Percentiles rank a stretch among this genome's conserved stretches.
phyloP scores from a whole-genome alignment of 202 grass and related monocot species.

The Zizania palustris region DNA sequence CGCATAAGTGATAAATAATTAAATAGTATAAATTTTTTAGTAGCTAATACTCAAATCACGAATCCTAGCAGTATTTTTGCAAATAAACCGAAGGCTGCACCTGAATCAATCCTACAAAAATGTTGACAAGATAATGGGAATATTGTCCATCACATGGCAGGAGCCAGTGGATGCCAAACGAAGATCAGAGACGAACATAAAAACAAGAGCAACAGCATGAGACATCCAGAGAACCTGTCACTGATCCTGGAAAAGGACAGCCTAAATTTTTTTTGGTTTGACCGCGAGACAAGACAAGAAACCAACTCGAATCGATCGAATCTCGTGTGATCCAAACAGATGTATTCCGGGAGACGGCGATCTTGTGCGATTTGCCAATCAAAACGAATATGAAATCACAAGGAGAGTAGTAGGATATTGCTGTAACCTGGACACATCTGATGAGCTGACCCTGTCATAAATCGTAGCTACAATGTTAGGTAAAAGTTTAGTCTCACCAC shows the following conservation, averaged over 20 bases:
- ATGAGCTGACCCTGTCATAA: constrained; percentile 4
- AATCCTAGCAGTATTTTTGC: no score
- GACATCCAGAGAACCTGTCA: constrained; percentile 33
- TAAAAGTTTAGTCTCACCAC: no score
- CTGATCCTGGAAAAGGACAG: background rate
- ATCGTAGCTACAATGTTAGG: no score
- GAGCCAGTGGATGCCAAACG: background rate
- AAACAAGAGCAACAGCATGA: background rate
- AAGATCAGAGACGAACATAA: background rate
- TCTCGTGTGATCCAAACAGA: background rate
- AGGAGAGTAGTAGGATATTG: background rate
- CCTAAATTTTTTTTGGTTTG: background rate
- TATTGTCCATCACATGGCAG: constrained; percentile 25
- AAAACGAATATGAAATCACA: background rate
- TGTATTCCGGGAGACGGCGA: background rate
- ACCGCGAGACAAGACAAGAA: constrained; percentile 4
- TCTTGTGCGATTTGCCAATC: constrained; percentile 13
- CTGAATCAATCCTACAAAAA: background rate
- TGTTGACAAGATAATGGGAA: constrained; percentile 21
- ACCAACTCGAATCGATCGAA: constrained; percentile 7
- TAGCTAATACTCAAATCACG: no score
- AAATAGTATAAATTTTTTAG: no score
- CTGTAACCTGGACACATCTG: background rate
- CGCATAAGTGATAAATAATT: no score
- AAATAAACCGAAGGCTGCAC: background rate